Evolutionary conservation across 2,329 filamentous ascomycete genomes (phyloP).

Genomic region (Penicillium sp.): DNA sequence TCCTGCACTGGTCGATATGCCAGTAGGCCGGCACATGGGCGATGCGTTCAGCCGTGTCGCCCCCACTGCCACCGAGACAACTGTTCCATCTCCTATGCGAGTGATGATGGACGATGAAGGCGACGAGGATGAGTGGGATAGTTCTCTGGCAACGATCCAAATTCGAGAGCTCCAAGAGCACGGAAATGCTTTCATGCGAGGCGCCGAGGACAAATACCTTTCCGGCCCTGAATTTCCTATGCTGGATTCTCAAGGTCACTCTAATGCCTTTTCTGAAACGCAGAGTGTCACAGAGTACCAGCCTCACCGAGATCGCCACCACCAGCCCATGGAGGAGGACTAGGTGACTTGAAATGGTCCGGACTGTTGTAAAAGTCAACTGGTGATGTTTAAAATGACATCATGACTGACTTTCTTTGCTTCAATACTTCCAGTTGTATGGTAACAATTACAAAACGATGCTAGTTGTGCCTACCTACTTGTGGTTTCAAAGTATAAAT

Average conservation of each 20-base stretch:
- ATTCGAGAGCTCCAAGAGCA: background rate
- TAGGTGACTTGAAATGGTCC: background rate
- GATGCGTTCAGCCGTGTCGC: background rate
- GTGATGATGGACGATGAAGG: background rate
- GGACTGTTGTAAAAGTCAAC: background rate
- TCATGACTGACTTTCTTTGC: background rate
- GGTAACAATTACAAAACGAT: background rate
- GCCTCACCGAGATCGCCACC: background rate
- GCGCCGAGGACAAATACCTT: background rate
- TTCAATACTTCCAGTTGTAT: background rate
- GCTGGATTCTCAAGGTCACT: background rate
- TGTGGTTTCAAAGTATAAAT: background rate
- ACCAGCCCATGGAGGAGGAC: background rate
- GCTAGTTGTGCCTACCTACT: background rate
- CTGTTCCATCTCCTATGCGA: background rate
- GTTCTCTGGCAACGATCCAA: background rate
- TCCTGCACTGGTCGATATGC: background rate
- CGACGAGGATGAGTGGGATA: background rate
- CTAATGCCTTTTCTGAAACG: background rate
- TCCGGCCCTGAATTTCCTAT: background rate
- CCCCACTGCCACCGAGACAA: background rate
- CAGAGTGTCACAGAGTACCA: background rate
- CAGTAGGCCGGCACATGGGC: background rate
- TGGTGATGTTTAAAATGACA: no score
- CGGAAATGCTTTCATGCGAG: background rate